phyloP scores from a whole-genome alignment of 352 stramenopile species.

The Pythium diclinum region DNA sequence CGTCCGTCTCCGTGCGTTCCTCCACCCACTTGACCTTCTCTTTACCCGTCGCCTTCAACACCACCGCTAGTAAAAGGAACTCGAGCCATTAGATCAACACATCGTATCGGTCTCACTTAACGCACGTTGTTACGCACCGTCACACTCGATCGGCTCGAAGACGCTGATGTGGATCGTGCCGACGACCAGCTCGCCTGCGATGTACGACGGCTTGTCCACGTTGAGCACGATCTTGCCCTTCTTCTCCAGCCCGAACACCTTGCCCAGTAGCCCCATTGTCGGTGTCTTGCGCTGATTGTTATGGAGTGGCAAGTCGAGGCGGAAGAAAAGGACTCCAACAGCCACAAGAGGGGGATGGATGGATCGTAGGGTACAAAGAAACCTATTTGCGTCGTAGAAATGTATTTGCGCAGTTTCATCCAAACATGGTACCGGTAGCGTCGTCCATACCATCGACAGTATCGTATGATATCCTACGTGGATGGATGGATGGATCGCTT shows the following conservation, averaged over 20 bases:
- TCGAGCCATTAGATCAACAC: not conserved
- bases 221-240: conserved; percentile 62
- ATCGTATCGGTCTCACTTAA: not conserved
- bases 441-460: not conserved
- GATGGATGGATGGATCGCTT: not conserved
- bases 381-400: conserved; percentile 6
- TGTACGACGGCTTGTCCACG: conserved; percentile 56
- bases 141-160: conserved; percentile 55
- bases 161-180: conserved; percentile 55
- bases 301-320: not conserved
- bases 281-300: conserved; percentile 3
- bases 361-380: not conserved
- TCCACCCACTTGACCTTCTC: conserved; percentile 61
- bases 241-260: conserved; percentile 50
- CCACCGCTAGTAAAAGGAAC: conserved; percentile 35
- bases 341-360: not conserved
- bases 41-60: conserved; percentile 62
- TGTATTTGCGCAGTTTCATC: not conserved
- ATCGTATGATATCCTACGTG: not conserved
- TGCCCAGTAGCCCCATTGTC: conserved; percentile 48
- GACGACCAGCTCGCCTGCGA: conserved; percentile 54
- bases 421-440: not conserved
- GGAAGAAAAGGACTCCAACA: not conserved
- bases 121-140: conserved; percentile 33
- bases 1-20: conserved; percentile 30